Evolutionary conservation across 75 land plant genomes (phyloP), one percentile per base, ranked within the genome.

Genomic region (Pseudotsuga menziesii): DNA sequence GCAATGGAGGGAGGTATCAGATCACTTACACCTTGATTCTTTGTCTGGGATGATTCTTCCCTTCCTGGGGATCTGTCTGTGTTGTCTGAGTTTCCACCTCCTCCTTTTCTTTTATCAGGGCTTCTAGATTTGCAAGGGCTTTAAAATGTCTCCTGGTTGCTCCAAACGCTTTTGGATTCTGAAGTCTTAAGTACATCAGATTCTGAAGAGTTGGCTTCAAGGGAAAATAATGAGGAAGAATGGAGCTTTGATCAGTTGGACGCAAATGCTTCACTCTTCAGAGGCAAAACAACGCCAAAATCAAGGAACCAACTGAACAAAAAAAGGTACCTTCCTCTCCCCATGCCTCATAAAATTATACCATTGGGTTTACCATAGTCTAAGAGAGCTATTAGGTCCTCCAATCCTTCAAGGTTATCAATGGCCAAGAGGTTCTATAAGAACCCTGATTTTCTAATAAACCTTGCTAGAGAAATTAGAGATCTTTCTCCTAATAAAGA

Each of bases 191-290:
- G 0, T 29, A 63, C 32, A 63, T 63, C 17, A 17, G 15, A 63
- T 26, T 29, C 27, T 11, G 17, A 63, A 63, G 13, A 29, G 27
- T 3, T 29, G 17, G 36, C 27, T 61, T 61, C 62, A 13, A 25
- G 22, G 22, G 62, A 63, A 4, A 15, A 32, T 6, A 63, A 13
- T 61, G 36, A 63, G 29, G 67, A 11, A 32, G 77, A 27, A 13
- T 90, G 92, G 92, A 80, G 80, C 5, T 0, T 32, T n/a, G 92
- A 90, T 17, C 89, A 87, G 70, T 56, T 87, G 59, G 87, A 87
- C 57, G 85, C 87, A 58, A 87, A 85, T 36, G 78, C 85, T 17
- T 87, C 92, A 0, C 87, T 91, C 57, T 91, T 88, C 41, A 71
- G 69, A 60, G 78, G 85, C 2, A 83, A 83, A 69, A 80, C 75